Percentiles rank a stretch among this genome's conserved stretches.
These are phyloP conservation scores for Termitomyces sp. DNA, from an alignment of 768 basidiomycete species.

Conservation along the genomic window DNA sequence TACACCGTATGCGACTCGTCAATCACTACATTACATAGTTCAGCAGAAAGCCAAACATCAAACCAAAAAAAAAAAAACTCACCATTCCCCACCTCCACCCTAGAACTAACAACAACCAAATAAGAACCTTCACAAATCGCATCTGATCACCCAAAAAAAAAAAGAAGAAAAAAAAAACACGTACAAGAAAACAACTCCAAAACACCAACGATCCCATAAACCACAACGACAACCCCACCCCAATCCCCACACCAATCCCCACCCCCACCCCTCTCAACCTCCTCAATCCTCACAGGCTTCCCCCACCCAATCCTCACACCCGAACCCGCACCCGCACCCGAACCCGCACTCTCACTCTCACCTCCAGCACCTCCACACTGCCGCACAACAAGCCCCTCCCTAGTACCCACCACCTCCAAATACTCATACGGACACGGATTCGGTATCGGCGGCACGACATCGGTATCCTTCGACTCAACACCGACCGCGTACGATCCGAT, in stretches of 20 bases:
- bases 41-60: too few species aligned
- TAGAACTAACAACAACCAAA: constrained; percentile 68
- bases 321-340: constrained; percentile 13
- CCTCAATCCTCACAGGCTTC: constrained; percentile 51
- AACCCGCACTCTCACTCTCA: not conserved
- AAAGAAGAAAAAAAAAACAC: constrained; percentile 8
- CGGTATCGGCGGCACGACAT: constrained; percentile 64
- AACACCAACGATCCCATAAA: constrained; percentile 73
- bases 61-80: too few species aligned
- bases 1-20: constrained; percentile 62
- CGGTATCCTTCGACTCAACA: constrained; percentile 59
- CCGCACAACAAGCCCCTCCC: constrained; percentile 64
- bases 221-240: constrained; percentile 51
- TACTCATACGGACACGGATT: constrained; percentile 73
- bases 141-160: constrained; percentile 4
- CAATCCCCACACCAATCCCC: constrained; percentile 44
- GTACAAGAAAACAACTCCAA: constrained; percentile 71
- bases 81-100: constrained; percentile 64
- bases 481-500: too few species aligned
- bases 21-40: constrained; percentile 51
- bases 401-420: constrained; percentile 58
- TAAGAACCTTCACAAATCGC: constrained; percentile 54
- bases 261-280: constrained; percentile 31
- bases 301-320: constrained; percentile 56
- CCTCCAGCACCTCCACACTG: constrained; percentile 40